Percentiles rank a stretch among this genome's conserved stretches.
These are phyloP conservation scores for Xylariaceae sp. DNA, from an alignment of 2,329 filamentous ascomycete species.

Conservation along the genomic window DNA sequence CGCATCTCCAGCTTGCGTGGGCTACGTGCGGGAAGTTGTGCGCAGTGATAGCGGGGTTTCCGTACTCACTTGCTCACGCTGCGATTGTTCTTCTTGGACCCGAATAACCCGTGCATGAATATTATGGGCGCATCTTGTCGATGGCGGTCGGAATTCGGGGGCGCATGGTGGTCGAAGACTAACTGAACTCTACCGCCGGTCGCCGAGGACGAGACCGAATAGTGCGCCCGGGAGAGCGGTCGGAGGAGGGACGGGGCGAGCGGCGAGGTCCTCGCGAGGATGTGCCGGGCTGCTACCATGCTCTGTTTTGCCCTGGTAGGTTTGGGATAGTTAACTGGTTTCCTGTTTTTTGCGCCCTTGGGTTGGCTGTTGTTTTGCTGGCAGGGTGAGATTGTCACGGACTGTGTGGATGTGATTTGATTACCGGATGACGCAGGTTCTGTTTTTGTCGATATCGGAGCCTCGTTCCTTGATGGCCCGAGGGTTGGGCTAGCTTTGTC, in stretches of 20 bases:
- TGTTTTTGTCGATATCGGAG: neutral
- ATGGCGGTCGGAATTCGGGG: slow-evolving; percentile 41
- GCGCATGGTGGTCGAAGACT: slow-evolving; percentile 64
- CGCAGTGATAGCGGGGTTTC: neutral
- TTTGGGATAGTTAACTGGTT: neutral
- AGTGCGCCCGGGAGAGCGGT: slow-evolving; percentile 11
- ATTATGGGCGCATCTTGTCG: slow-evolving; percentile 61
- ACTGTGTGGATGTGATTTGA: too few relatives aligned
- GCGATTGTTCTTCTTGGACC: slow-evolving; percentile 92
- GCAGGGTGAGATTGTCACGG: too few relatives aligned
- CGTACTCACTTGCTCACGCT: slow-evolving; percentile 82
- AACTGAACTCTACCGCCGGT: slow-evolving; percentile 35
- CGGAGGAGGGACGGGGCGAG: slow-evolving; percentile 10
- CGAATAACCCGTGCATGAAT: slow-evolving; percentile 89
- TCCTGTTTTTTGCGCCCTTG: too few relatives aligned
- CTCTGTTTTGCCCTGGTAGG: neutral
- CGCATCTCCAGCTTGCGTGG: neutral
- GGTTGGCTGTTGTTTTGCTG: too few relatives aligned
- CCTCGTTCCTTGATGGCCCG: neutral
- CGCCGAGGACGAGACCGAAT: neutral
- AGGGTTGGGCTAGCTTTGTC: neutral
- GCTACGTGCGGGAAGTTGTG: neutral
- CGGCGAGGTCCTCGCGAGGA: slow-evolving; percentile 6
- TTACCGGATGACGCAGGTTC: too few relatives aligned
- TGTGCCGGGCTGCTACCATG: slow-evolving; percentile 11